Percentiles rank a stretch among this genome's conserved stretches.
phyloP scores from a whole-genome alignment of 202 grass and related monocot species.

The Bolboschoenoplectus hybrid region DNA sequence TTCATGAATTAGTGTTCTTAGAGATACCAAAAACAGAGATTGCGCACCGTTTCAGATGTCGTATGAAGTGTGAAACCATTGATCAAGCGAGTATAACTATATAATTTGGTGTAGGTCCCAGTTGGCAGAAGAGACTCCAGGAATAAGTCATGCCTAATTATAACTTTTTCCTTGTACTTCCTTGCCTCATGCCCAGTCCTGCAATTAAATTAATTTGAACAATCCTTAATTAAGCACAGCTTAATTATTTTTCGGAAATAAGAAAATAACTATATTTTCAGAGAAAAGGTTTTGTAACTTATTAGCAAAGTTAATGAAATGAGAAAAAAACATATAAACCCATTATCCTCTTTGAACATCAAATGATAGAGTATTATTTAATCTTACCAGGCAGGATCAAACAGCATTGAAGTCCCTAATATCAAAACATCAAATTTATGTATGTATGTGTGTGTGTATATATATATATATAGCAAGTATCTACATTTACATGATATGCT shows the following conservation, averaged over 20 bases:
- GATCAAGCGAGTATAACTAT: conserved; percentile 78
- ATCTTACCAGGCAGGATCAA: neutral
- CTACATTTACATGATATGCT: conserved; percentile 52
- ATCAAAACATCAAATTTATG: neutral
- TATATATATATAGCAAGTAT: neutral
- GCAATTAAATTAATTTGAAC: conserved; percentile 13
- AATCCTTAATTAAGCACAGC: neutral
- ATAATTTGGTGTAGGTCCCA: conserved; percentile 78
- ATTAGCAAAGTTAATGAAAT: neutral
- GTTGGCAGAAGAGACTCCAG: conserved; percentile 75
- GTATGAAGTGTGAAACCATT: conserved; percentile 78
- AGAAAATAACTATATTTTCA: neutral
- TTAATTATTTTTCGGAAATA: neutral
- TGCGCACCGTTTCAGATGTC: conserved; percentile 61
- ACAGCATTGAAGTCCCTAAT: neutral
- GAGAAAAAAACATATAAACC: neutral
- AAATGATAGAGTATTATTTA: neutral
- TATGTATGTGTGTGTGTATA: no score
- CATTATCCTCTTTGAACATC: neutral
- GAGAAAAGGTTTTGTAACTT: neutral
- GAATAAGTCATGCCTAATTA: conserved; percentile 70
- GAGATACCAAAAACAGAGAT: neutral
- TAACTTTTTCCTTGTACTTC: conserved; percentile 63
- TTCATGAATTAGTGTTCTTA: neutral
- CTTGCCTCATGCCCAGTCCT: conserved; percentile 75